Evolutionary conservation across 805 yeast genomes (phyloP), one percentile per base, ranked within the genome.

Genomic region (Ogataea pignaliae): DNA sequence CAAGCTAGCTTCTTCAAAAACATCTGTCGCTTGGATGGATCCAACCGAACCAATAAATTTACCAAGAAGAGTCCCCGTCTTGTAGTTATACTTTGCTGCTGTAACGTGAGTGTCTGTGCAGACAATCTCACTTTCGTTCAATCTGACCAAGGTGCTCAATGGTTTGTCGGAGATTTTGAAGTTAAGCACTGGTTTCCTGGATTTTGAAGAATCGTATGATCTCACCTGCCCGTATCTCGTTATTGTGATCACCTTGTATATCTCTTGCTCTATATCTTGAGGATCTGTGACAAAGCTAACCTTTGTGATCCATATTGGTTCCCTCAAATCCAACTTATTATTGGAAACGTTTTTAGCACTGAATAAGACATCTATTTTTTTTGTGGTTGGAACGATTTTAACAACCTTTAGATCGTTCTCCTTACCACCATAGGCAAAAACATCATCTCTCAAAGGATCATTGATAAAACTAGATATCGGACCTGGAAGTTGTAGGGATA

Each of bases 391-490:
- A 14, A 50, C 47, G 17, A 78, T 48, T 36, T 66, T 52, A 38
- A 76, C 60, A 16, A 83, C 64, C 41, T 76, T 76, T 5, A 86
- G 65, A 59, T 87, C 90, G 46, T 80, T 80, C 54, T 89, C 95
- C 57, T 87, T 79, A 28, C 98, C 99, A 31, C 97, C 97, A 55
- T 70, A 78, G 1, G 93, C 96, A 63, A 85, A 79, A 2, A 81
- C 61, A 17, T 78, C 76, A 8, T 61, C 60, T 16, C 69, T 71
- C 13, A 61, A 55, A 3, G 81, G 82, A 54, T 79, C 79, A 29
- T 65, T 60, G 11, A 63, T 60, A 56, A 75, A 76, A 32, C 79
- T 62, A 44, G 71, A 65, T 34, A 83, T 60, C 7, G 81, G 78
- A 3, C 73, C 79, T 34, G 63, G 66, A 9, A 81, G 52, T 21